Evolutionary conservation across 345 rosid genomes (phyloP), one percentile per base, ranked within the genome.

Genomic region (Brassica rapa): DNA sequence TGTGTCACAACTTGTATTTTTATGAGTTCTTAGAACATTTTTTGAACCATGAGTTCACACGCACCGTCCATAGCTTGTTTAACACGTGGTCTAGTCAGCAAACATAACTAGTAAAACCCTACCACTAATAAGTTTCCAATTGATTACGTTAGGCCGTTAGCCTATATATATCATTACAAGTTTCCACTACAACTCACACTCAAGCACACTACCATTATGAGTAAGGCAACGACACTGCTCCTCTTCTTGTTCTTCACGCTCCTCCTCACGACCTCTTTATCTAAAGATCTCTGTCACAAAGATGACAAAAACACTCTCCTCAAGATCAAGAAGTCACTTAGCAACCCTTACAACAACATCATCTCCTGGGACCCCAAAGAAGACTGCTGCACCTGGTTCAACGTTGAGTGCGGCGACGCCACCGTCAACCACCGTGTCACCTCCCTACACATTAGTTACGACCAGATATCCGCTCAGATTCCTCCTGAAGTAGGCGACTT

Each of bases 311-410:
- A 74, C 9, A 83, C 82, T 30, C 91, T 93, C 56, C 87, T 91
- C 68, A 77, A 83, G 21, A 88, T 91, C 75, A 84, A 89, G 62
- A 56, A 84, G 62, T 74, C 86, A 53, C 84, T 89, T n/a, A 83
- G 84, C 75, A 73, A 89, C 71, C 96, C 96, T 63, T 89, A 86
- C 82, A 72, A 66, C 56, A 77, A 25, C 29, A 25, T 89, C 41
- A 82, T 88, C 63, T 80, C 94, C 0, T 91, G 98, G 98, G 57
- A 84, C 5, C 82, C 88, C 0, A 79, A 85, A 69, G 51, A 82
- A 0, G 98, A 89, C 68, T 93, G 98, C 81, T 91, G 97, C 80
- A 89, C 51, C 4, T 93, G 96, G 96, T 63, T 80, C 73, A 66
- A 71, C 23, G 81, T 93, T n/a, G 77, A 84, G 5, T 93, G 97